Base-by-base conservation (phyloP, 148 eudicot genomes). In the Agrostemma githago region DNA sequence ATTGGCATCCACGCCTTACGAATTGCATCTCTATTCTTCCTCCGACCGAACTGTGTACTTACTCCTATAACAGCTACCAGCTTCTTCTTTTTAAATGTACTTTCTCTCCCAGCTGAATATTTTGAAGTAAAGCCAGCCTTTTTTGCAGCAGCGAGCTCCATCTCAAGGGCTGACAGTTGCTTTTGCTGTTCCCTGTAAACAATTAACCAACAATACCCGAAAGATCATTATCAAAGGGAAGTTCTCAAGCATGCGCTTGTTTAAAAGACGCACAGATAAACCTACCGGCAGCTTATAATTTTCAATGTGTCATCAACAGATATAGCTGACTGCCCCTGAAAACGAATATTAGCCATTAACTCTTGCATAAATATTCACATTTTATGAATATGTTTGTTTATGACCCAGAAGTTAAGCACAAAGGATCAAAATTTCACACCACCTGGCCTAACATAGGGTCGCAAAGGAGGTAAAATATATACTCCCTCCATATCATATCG, bases 1-100 rank as follows among this genome's bases (percentile, higher is more conserved):
- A 84, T 83, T 72, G 89, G 87, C 94, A 92, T 92, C 97, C 97
- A 92, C 70, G 97, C 97, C 79, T 88, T 92, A 68, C 97, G 89
- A 64, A 92, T 88, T 53, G 94, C 94, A 79, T 89, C 88, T 85
- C 97, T 81, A 72, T 92, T 89, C 62, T 80, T 88, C 82, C 81
- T 85, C 76, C 87, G 89, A 40, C 97, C 97, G 79, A 89, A 92
- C 74, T 77, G 87, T 9, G 97, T 89, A 48, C 84, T 62, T 64
- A 92, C 83, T 73, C 97, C 97, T 48, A 89, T 75, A 66, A 89
- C 97, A 77, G 87, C 93, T 75, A 93, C 62, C 79, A 86, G 84
- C 83, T 86, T 87, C 85, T 85, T 75, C 57, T 66, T 88, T 82
- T 87, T 72, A 17, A 51, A 60, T 72, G 76, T 78, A 68, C 73